Evolutionary conservation across 768 basidiomycete species (phyloP), one percentile per base, ranked within the genome.

Genomic region (Asterophora parasitica): DNA sequence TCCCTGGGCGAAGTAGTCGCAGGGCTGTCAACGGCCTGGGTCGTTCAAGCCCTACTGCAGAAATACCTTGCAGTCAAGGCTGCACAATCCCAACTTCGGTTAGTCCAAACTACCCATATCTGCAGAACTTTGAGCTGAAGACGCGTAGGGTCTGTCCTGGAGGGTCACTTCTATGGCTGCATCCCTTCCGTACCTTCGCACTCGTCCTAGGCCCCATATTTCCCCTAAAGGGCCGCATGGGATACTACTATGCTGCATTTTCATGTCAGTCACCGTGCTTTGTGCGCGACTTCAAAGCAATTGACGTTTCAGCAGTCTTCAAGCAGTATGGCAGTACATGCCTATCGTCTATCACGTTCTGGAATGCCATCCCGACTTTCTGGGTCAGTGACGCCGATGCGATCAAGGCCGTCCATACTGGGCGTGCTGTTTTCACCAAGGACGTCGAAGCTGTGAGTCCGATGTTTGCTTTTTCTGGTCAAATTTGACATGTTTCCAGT

Each of bases 361-460:
- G 54, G 53, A 42, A 54, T 7, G 59, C 64, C 19, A 61, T 55
- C 9, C 68, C 61, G 0, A 58, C 58, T 8, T 67, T 69, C 48
- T 78, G 73, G 71, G 28, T 77, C 12, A 63, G 71, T 11, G 76
- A 77, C 40, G 61, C 68, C 1, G 69, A 76, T 27, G 70, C 72
- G 6, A 51, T 76, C 19, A 72, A 70, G 45, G 46, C 55, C 2
- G 54, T 76, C 16, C 56, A 55, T 9, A 55, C 59, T 0, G 66
- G 69, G 32, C 53, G 71, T 16, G 51, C 51, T 19, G 55, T 65
- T 4, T 77, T 76, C 39, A 61, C 54, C 20, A 77, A 76, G 56
- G 69, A 76, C 16, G 43, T 63, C 0, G 62, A 55, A 30, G 65
- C 66, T 2, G 73, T 72, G 41, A 43, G 64, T 33, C 10, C 7